Conservation (phyloP, 2,329 filamentous ascomycete species). For the Mariannaea elegans region DNA sequence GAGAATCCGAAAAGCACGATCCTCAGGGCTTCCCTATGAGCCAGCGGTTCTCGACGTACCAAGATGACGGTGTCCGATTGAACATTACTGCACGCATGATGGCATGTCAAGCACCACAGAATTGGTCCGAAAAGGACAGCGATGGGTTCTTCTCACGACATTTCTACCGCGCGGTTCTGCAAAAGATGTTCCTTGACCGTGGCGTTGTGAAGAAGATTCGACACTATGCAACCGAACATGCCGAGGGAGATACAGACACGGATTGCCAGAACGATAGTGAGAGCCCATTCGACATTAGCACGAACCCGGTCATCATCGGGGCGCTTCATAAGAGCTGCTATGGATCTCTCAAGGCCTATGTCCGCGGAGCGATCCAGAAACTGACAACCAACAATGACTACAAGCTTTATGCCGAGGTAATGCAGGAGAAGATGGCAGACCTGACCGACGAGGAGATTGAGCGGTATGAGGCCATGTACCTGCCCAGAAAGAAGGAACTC, state of each 20-base stretch:
- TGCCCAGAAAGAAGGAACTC: constrained; percentile 77
- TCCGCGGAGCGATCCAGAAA: constrained; percentile 82
- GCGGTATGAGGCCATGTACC: constrained; percentile 73
- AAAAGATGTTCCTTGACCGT: constrained; percentile 89
- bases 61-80: constrained; percentile 74
- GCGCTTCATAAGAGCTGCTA: constrained; percentile 85
- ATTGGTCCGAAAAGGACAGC: constrained; percentile 86
- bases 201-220: constrained; percentile 74
- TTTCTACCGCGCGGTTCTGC: constrained; percentile 89
- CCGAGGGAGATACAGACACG: constrained; percentile 19
- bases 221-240: constrained; percentile 45
- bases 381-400: constrained; percentile 67
- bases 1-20: constrained; percentile 78
- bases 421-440: constrained; percentile 70
- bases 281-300: constrained; percentile 64
- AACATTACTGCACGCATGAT: constrained; percentile 99
- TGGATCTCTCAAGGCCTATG: constrained; percentile 76
- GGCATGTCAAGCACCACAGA: constrained; percentile 93
- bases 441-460: constrained; percentile 81
- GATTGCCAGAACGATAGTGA: constrained; percentile 35
- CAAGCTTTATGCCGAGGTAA: constrained; percentile 65
- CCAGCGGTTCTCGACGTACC: constrained; percentile 68
- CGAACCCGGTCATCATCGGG: constrained; percentile 86
- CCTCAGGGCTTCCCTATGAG: constrained; percentile 96
- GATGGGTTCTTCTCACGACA: constrained; percentile 91